Evolutionary conservation across 2,329 filamentous ascomycete species (phyloP), one percentile per base, ranked within the genome.

Genomic region (Sclerotinia sclerotiorum): DNA sequence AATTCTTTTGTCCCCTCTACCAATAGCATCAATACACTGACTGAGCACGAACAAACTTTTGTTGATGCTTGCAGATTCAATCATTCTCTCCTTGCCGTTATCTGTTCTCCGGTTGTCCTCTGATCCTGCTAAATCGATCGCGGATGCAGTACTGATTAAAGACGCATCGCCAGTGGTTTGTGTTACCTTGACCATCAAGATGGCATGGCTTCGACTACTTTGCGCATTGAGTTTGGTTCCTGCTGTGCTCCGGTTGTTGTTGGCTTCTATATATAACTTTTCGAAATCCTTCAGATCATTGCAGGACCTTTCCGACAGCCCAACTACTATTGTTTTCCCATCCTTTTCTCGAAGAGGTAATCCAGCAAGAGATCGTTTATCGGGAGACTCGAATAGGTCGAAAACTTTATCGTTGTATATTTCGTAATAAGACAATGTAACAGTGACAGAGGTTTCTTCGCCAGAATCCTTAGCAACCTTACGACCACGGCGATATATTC

Each of bases 31-130:
- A 65, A 98, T 94, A 75, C 94, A 98, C 78, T 97, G 93, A 55
- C 93, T 94, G 61, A 98, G 82, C 24, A 97, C 94, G 76, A 98
- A 98, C 8, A 98, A 84, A 72, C 92, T 96, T 82, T 97, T 98
- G 84, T 98, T 98, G 83, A 98, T 98, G 76, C 92, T 94, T 0
- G 94, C 93, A 51, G 93, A 97, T 79, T 98, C 94, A n/a, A 97
- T 87, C 77, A 98, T 83, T 35, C 94, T 86, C 79, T 97, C 93
- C 78, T 94, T 95, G 75, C 90, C 93, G 79, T 98, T 98, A 65
- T 97, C 94, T 0, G 94, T 98, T 62, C 94, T 85, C 61, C 94
- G 87, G 78, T 98, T 98, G 79, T 98, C 94, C 80, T 98, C 95
- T 1, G 94, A 97, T 52, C 94, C 94, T 68, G 94, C 94, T 74